A percentile compares a stretch with the other conserved stretches of the same genome.
Evolutionary conservation across 2,329 filamentous ascomycete genomes (phyloP).

Genomic region (Xenoacremonium recifei): DNA sequence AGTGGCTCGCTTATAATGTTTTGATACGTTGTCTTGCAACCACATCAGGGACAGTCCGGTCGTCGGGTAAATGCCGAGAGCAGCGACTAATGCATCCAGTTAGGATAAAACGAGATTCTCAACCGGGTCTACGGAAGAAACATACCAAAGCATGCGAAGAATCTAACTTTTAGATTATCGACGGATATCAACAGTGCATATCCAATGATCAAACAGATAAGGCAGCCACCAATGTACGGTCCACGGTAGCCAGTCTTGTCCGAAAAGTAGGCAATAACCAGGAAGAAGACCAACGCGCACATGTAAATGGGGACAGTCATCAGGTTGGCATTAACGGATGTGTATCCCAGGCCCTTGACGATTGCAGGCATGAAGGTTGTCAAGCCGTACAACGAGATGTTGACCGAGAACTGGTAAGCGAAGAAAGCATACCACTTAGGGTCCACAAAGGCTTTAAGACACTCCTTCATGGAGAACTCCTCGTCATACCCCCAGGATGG

Average conservation of each 20-base stretch:
- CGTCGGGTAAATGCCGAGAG: slow-evolving; percentile 26
- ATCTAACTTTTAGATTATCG: slow-evolving; percentile 27
- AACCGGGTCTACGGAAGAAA: neutral
- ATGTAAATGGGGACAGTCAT: slow-evolving; percentile 26
- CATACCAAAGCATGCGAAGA: slow-evolving; percentile 16
- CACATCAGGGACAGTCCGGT: slow-evolving; percentile 43
- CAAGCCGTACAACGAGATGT: slow-evolving; percentile 28
- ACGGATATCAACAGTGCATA: slow-evolving; percentile 26
- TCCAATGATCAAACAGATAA: slow-evolving; percentile 27
- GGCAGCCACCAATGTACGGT: slow-evolving; percentile 19
- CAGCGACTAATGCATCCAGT: slow-evolving; percentile 7
- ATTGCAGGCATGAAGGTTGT: slow-evolving; percentile 29
- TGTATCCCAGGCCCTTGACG: slow-evolving; percentile 29
- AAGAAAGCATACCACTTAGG: slow-evolving; percentile 32
- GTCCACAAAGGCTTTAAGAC: slow-evolving; percentile 19
- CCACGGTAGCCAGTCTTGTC: slow-evolving; percentile 22
- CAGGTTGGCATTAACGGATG: slow-evolving; percentile 28
- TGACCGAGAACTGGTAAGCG: slow-evolving; percentile 27
- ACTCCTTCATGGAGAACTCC: slow-evolving; percentile 15
- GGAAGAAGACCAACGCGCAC: slow-evolving; percentile 20
- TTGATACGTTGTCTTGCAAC: slow-evolving; percentile 45
- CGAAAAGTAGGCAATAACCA: slow-evolving; percentile 23
- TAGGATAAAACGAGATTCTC: neutral
- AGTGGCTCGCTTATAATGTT: slow-evolving; percentile 45
- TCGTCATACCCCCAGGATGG: slow-evolving; percentile 10